A percentile compares a stretch with the other conserved stretches of the same genome.
Evolutionary conservation across 345 rosid species (phyloP).

Genomic region (Pistacia integerrima): DNA sequence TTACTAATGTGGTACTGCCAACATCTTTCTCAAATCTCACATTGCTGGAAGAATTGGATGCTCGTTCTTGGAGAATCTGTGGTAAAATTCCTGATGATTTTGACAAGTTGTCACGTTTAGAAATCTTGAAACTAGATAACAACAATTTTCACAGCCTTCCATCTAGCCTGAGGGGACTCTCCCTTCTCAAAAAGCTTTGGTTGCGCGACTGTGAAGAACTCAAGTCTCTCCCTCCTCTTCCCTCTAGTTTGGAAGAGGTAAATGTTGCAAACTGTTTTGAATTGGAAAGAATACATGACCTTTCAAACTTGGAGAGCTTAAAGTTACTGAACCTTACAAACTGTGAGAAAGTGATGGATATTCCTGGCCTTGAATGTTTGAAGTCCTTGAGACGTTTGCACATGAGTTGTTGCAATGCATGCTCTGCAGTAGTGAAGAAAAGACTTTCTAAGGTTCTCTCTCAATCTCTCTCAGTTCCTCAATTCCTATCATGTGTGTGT

Average conservation of each 20-base stretch:
- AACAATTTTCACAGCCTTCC: conserved; percentile 51
- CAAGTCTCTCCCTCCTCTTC: conserved; percentile 46
- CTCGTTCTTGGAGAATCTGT: conserved; percentile 43
- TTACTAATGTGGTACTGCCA: conserved; percentile 20
- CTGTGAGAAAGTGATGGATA: conserved; percentile 43
- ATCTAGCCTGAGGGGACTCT: conserved; percentile 47
- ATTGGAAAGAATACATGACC: conserved; percentile 34
- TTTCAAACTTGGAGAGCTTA: conserved; percentile 36
- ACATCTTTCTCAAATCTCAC: conserved; percentile 44
- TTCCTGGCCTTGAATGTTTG: conserved; percentile 49
- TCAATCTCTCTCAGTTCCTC: not conserved
- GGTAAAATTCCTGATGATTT: conserved; percentile 54
- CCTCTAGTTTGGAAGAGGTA: conserved; percentile 41
- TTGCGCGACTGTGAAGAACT: conserved; percentile 43
- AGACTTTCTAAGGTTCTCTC: conserved; percentile 47
- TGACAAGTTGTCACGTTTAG: conserved; percentile 40
- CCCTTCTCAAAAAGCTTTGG: conserved; percentile 34
- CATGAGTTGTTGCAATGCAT: conserved; percentile 40
- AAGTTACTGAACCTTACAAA: conserved; percentile 35
- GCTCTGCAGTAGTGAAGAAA: conserved; percentile 34
- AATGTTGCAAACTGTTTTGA: conserved; percentile 41
- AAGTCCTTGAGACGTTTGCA: conserved; percentile 40
- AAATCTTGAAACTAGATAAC: conserved; percentile 34
- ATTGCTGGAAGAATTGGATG: conserved; percentile 42
- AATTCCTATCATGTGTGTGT: not conserved